These are phyloP conservation scores for Lolium perenne DNA, from an alignment of 176 grass and related monocot genomes.

Conservation along the genomic window DNA sequence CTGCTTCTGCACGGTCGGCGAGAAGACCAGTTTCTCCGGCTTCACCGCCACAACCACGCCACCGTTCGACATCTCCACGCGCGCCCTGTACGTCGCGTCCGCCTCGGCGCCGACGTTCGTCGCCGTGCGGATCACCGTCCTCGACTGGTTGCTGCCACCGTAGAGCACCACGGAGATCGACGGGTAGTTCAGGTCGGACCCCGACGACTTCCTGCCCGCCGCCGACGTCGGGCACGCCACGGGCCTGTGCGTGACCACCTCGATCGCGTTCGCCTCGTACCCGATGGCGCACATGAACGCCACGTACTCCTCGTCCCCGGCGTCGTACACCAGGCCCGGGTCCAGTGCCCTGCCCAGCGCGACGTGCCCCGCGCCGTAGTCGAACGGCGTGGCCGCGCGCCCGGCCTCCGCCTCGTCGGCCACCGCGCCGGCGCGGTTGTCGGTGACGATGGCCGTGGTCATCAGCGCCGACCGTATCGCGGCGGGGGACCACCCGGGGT, in stretches of 20 bases:
- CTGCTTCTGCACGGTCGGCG: conserved; percentile 42
- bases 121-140: conserved; percentile 63
- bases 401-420: conserved; percentile 66
- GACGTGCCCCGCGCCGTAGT: conserved; percentile 81
- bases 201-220: conserved; percentile 40
- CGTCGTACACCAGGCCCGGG: conserved; percentile 88
- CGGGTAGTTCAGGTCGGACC: conserved; percentile 89
- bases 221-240: conserved; percentile 54
- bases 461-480: conserved; percentile 90
- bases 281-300: conserved; percentile 92
- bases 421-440: conserved; percentile 66
- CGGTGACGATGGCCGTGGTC: conserved; percentile 64
- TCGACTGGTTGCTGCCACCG: conserved; percentile 53
- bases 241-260: conserved; percentile 86
- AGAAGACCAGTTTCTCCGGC: conserved; percentile 76
- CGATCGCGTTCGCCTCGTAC: conserved; percentile 74
- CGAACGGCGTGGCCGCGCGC: conserved; percentile 69
- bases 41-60: conserved; percentile 57
- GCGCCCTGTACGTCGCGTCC: conserved; percentile 60
- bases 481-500: conserved; percentile 80
- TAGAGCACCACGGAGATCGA: conserved; percentile 88
- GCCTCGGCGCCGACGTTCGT: conserved; percentile 71
- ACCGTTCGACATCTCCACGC: conserved; percentile 63
- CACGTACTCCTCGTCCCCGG: conserved; percentile 71
- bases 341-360: conserved; percentile 69